phyloP scores from a whole-genome alignment of 768 basidiomycete genomes.

The Macrolepiota fuliginosa region DNA sequence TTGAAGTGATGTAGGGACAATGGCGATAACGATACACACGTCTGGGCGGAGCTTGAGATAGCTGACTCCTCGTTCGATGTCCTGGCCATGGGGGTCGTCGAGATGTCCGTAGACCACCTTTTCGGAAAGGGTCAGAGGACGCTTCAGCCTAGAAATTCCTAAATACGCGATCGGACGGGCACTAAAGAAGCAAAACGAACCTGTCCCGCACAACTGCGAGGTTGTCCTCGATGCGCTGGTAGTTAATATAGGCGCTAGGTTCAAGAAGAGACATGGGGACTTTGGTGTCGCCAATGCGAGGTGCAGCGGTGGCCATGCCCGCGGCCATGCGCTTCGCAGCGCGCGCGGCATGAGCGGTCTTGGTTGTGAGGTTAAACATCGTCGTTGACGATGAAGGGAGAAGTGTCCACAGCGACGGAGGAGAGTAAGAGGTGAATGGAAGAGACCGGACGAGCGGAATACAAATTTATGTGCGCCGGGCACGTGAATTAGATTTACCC shows the following conservation, averaged over 20 bases:
- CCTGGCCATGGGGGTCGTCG: constrained; percentile 89
- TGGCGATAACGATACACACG: constrained; percentile 48
- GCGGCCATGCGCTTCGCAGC: constrained; percentile 50
- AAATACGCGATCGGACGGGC: constrained; percentile 6
- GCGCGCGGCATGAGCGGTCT: constrained; percentile 52
- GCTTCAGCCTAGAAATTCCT: constrained; percentile 59
- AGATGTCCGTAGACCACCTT: constrained; percentile 98
- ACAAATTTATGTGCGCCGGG: constrained; percentile 35
- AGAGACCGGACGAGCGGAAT: constrained; percentile 32
- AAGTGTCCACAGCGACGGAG: constrained; percentile 27
- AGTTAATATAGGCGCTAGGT: constrained; percentile 84
- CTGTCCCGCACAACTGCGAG: constrained; percentile 82
- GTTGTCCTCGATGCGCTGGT: constrained; percentile 98
- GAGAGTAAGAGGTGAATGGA: constrained; percentile 27
- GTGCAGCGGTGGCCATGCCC: constrained; percentile 79
- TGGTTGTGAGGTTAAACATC: constrained; percentile 62
- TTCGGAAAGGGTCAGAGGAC: constrained; percentile 91
- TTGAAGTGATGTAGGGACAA: neutral
- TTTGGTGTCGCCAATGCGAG: constrained; percentile 86
- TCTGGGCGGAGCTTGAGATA: constrained; percentile 98
- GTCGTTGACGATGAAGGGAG: constrained; percentile 37
- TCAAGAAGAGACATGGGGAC: constrained; percentile 88
- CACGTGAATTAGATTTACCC: constrained; percentile 35
- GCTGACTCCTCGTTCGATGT: constrained; percentile 87
- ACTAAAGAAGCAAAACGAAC: constrained; percentile 34